These are phyloP conservation scores for Alternaria sp. DNA, from an alignment of 2,329 filamentous ascomycete genomes.

Conservation along the genomic window DNA sequence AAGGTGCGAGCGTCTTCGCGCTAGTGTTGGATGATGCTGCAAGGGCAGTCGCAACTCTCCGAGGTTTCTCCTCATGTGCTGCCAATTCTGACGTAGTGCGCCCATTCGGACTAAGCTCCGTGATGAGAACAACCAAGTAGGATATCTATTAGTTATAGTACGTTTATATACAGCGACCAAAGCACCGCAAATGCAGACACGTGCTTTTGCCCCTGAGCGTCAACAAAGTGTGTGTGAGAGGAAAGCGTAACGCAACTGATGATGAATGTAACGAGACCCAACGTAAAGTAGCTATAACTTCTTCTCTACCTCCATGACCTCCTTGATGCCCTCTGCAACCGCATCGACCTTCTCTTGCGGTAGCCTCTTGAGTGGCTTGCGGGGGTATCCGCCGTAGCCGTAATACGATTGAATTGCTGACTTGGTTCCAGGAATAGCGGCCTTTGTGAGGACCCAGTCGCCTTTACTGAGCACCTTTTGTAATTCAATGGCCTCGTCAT, in stretches of 20 bases:
- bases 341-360: conserved; percentile 62
- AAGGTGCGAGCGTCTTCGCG: not conserved
- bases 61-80: not conserved
- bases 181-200: conserved; percentile 25
- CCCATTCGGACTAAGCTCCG: not conserved
- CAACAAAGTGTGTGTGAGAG: conserved; percentile 8
- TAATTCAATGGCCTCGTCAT: conserved; percentile 75
- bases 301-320: conserved; percentile 72
- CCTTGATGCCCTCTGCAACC: conserved; percentile 56
- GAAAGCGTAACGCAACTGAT: conserved; percentile 6
- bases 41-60: not conserved
- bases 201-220: conserved; percentile 18
- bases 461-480: conserved; percentile 80
- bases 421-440: conserved; percentile 87
- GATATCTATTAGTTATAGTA: conserved; percentile 24
- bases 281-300: conserved; percentile 42
- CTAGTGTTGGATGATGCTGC: conserved; percentile 1
- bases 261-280: conserved; percentile 10
- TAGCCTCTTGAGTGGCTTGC: conserved; percentile 74
- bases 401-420: conserved; percentile 80
- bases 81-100: not conserved
- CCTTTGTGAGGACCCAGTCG: conserved; percentile 84
- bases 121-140: conserved; percentile 4
- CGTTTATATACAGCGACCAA: conserved; percentile 28
- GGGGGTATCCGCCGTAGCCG: conserved; percentile 80